Percentiles rank a stretch among this genome's conserved stretches.
Evolutionary conservation across 2,329 filamentous ascomycete genomes (phyloP).

Genomic region (Aureobasidium sp.): DNA sequence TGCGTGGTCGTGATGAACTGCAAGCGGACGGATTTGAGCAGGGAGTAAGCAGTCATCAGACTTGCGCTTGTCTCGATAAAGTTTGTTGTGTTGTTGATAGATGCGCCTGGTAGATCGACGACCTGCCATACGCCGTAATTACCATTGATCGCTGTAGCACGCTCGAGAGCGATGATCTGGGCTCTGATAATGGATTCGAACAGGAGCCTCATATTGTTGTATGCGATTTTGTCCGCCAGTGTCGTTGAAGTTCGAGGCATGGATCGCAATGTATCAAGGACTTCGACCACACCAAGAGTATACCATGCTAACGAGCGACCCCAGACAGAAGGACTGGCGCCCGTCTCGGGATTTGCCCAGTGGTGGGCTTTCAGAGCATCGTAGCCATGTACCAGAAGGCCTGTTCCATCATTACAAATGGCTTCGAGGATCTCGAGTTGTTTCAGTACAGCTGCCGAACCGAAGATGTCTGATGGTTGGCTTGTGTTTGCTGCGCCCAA

Average conservation of each 20-base stretch:
- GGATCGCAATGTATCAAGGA: not conserved
- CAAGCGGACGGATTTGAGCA: not conserved
- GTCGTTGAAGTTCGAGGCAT: not conserved
- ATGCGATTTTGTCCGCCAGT: not conserved
- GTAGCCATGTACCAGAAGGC: not conserved
- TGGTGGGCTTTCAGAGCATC: not conserved
- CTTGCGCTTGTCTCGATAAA: slow-evolving; percentile 1
- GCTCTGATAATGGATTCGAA: not conserved
- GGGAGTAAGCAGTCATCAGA: not conserved
- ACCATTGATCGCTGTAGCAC: not conserved
- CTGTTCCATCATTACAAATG: slow-evolving; percentile 1
- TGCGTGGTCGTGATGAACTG: not conserved
- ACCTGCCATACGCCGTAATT: not conserved
- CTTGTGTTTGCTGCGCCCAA: not conserved
- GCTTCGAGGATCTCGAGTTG: not conserved
- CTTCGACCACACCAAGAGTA: not conserved
- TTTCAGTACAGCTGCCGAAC: not conserved
- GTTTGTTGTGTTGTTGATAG: not conserved
- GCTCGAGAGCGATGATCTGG: not conserved
- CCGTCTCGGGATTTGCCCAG: not conserved
- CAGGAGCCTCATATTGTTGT: not conserved
- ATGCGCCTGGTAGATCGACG: not conserved
- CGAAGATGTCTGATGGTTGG: not conserved
- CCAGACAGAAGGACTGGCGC: slow-evolving; percentile 2
- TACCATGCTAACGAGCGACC: slow-evolving; percentile 1